Percentiles rank a stretch among this genome's conserved stretches.
Evolutionary conservation across 2,329 filamentous ascomycete genomes (phyloP).

Genomic region (Colletotrichum sidae): DNA sequence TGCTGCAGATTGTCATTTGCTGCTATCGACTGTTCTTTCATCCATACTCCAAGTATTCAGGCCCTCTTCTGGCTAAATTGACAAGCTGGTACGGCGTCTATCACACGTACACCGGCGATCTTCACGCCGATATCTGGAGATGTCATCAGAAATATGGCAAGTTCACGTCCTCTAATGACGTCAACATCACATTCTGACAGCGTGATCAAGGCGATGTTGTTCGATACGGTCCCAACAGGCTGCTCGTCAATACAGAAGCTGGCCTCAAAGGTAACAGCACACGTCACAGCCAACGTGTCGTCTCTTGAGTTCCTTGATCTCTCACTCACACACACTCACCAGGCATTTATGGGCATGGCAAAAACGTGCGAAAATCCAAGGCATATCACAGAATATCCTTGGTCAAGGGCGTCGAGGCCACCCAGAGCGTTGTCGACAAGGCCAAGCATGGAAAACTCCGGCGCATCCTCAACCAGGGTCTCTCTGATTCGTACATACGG

Average conservation of each 20-base stretch:
- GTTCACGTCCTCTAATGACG: no score
- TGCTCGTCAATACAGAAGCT: conserved; percentile 14
- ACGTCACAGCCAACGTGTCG: no score
- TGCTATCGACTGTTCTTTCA: conserved; percentile 17
- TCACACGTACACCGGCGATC: conserved; percentile 18
- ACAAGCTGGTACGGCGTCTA: conserved; percentile 25
- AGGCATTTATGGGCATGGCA: conserved; percentile 26
- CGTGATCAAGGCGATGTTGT: conserved; percentile 15
- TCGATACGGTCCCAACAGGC: conserved; percentile 21
- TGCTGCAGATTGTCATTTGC: conserved; percentile 3
- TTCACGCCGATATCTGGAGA: conserved; percentile 26
- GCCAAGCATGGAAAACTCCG: conserved; percentile 20
- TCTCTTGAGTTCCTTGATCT: no score
- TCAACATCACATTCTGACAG: neutral
- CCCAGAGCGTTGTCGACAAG: conserved; percentile 27
- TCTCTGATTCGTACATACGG: conserved; percentile 24
- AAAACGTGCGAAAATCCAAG: conserved; percentile 18
- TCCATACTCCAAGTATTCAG: conserved; percentile 27
- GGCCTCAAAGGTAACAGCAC: conserved; percentile 15
- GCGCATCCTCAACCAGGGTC: conserved; percentile 23
- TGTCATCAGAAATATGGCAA: conserved; percentile 25
- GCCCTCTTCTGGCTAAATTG: conserved; percentile 19
- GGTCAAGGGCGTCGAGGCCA: conserved; percentile 21
- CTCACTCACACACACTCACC: neutral
- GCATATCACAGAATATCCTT: conserved; percentile 23